Evolutionary conservation across 176 grass and related monocot genomes (phyloP).

Genomic region (Guadua angustifolia): DNA sequence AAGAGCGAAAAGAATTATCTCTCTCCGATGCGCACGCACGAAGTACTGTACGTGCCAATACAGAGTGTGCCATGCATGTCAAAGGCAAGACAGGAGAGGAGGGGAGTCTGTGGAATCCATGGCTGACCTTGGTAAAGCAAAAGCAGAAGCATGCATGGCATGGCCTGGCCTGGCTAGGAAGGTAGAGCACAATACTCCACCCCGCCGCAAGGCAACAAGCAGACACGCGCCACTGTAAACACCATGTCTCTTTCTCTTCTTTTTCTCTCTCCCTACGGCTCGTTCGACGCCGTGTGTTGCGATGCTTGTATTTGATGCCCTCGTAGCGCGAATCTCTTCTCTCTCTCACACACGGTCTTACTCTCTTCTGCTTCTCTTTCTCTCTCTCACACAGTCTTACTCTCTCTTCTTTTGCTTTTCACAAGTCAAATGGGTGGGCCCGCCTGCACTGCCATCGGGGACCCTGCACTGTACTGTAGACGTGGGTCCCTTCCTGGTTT

Average conservation of each 20-base stretch:
- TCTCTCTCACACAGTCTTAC: neutral
- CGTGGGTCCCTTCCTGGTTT: too few species aligned
- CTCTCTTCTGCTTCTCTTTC: too few species aligned
- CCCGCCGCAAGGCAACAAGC: constrained; percentile 27
- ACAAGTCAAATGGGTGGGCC: constrained; percentile 42
- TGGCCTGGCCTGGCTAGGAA: too few species aligned
- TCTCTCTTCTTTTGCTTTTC: constrained; percentile 28
- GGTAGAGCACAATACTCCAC: neutral
- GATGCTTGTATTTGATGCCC: neutral
- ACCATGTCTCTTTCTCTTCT: neutral
- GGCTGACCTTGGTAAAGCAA: constrained; percentile 62
- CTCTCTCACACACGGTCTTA: too few species aligned
- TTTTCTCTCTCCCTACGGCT: too few species aligned
- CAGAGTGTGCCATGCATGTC: constrained; percentile 7
- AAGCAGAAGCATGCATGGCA: neutral
- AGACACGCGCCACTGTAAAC: neutral
- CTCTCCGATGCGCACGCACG: neutral
- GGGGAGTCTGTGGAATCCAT: neutral
- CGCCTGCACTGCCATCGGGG: neutral
- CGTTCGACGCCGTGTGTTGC: neutral
- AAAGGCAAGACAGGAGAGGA: constrained; percentile 29
- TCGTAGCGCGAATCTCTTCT: constrained; percentile 33
- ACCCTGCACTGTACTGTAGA: neutral
- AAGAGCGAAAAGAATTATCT: too few species aligned
- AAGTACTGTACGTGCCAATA: neutral